Percentiles rank a stretch among this genome's conserved stretches.
Evolutionary conservation across 2,329 filamentous ascomycete species (phyloP).

Genomic region (Alternaria sp.): DNA sequence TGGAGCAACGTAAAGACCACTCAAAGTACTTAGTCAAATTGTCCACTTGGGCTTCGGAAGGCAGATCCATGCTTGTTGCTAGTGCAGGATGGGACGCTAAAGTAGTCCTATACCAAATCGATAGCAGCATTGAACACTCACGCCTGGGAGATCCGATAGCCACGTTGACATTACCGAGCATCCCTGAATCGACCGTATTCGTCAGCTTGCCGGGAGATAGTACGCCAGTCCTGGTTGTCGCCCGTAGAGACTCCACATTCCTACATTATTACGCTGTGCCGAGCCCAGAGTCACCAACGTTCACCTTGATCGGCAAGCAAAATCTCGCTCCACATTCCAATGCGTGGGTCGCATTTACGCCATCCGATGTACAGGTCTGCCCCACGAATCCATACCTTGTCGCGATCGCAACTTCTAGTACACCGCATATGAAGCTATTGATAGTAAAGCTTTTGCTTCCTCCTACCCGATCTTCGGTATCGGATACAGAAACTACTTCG

Average conservation of each 20-base stretch:
- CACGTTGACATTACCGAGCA: slow-evolving; percentile 57
- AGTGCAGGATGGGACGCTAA: slow-evolving; percentile 70
- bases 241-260: slow-evolving; percentile 66
- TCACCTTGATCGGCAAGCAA: slow-evolving; percentile 61
- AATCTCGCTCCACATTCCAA: slow-evolving; percentile 70
- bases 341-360: slow-evolving; percentile 70
- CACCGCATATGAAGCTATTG: slow-evolving; percentile 70
- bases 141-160: slow-evolving; percentile 52
- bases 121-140: slow-evolving; percentile 34
- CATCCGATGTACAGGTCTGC: slow-evolving; percentile 63
- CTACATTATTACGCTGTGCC: slow-evolving; percentile 63
- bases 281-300: slow-evolving; percentile 17
- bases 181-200: slow-evolving; percentile 66
- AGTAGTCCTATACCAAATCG: slow-evolving; percentile 60
- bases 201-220: slow-evolving; percentile 57
- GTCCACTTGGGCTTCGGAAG: slow-evolving; percentile 46
- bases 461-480: slow-evolving; percentile 21
- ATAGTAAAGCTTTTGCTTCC: slow-evolving; percentile 66
- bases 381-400: slow-evolving; percentile 64
- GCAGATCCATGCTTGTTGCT: slow-evolving; percentile 52
- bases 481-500: slow-evolving; percentile 8
- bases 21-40: slow-evolving; percentile 67
- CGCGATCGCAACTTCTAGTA: slow-evolving; percentile 67
- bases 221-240: slow-evolving; percentile 61
- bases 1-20: slow-evolving; percentile 64